phyloP scores from a whole-genome alignment of 2,329 filamentous ascomycete species.

The Helotiales sp. region DNA sequence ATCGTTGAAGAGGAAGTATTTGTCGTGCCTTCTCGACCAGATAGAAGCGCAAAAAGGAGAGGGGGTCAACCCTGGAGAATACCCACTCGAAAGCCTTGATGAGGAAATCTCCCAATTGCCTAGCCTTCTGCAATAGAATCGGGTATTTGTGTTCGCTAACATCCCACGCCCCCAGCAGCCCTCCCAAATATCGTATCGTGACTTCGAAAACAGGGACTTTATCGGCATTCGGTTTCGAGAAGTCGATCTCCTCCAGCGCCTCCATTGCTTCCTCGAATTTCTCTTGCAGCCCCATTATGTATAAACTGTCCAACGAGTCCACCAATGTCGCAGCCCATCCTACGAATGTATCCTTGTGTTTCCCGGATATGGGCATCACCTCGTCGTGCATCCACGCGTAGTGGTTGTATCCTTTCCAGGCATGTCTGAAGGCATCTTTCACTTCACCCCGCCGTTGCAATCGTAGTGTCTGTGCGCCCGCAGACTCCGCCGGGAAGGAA shows the following conservation, averaged over 20 bases:
- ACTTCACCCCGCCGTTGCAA: conserved; percentile 28
- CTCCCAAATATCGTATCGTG: conserved; percentile 47
- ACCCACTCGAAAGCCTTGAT: conserved; percentile 49
- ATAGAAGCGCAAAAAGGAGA: too few relatives aligned
- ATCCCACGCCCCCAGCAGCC: conserved; percentile 46
- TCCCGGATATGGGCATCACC: conserved; percentile 71
- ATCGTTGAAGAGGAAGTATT: too few relatives aligned
- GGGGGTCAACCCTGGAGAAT: too few relatives aligned
- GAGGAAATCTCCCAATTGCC: conserved; percentile 42
- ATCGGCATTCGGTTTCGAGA: conserved; percentile 28
- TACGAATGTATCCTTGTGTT: conserved; percentile 78
- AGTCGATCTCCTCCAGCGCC: conserved; percentile 67
- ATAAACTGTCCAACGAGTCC: conserved; percentile 79
- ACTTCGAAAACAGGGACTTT: conserved; percentile 47
- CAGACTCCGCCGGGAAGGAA: conserved; percentile 23
- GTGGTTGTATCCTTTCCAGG: conserved; percentile 82
- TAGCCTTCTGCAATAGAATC: conserved; percentile 40
- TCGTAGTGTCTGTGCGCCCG: conserved; percentile 18
- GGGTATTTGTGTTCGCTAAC: conserved; percentile 38
- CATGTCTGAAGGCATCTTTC: conserved; percentile 33
- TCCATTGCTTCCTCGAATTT: conserved; percentile 68
- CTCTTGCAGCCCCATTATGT: conserved; percentile 79
- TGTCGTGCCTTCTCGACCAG: too few relatives aligned
- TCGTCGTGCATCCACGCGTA: conserved; percentile 88
- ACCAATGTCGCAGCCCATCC: conserved; percentile 88